Evolutionary conservation across 108 stramenopile species (phyloP).

Genomic region (Phaeodactylum tricornutum): DNA sequence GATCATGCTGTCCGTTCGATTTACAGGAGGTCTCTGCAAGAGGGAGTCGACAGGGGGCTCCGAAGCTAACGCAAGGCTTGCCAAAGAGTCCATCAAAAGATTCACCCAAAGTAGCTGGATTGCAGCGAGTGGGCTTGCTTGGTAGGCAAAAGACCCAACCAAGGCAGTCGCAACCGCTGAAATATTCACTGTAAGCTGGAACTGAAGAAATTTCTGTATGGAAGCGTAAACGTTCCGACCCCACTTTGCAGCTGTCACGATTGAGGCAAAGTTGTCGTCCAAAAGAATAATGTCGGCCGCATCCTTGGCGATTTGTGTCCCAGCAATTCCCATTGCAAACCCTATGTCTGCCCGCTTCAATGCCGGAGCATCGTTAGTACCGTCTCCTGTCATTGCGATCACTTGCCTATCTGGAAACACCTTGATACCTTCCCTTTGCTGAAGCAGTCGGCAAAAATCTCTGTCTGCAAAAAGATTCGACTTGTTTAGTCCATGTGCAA

Average conservation of each 20-base stretch:
- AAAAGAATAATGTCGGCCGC: slow-evolving; percentile 91
- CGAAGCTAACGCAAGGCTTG: slow-evolving; percentile 92
- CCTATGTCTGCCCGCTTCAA: slow-evolving; percentile 97
- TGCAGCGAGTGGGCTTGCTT: slow-evolving; percentile 87
- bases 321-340: slow-evolving; percentile 95
- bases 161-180: slow-evolving; percentile 86
- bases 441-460: slow-evolving; percentile 26
- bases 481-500: slow-evolving; percentile 82
- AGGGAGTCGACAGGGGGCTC: slow-evolving; percentile 83
- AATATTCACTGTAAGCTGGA: slow-evolving; percentile 97
- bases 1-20: slow-evolving; percentile 73
- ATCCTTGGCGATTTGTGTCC: slow-evolving; percentile 96
- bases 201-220: slow-evolving; percentile 96
- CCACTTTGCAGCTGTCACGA: slow-evolving; percentile 97
- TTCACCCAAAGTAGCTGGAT: slow-evolving; percentile 98
- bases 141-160: slow-evolving; percentile 77
- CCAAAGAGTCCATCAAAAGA: slow-evolving; percentile 97
- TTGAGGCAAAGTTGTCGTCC: slow-evolving; percentile 95
- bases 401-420: slow-evolving; percentile 88
- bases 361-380: slow-evolving; percentile 98
- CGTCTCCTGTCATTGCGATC: slow-evolving; percentile 97
- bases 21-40: slow-evolving; percentile 68
- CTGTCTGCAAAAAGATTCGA: slow-evolving; percentile 65
- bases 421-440: slow-evolving; percentile 33
- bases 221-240: slow-evolving; percentile 95